phyloP scores from a whole-genome alignment of 179 eudicot genomes.

The Pouteria campechiana region DNA sequence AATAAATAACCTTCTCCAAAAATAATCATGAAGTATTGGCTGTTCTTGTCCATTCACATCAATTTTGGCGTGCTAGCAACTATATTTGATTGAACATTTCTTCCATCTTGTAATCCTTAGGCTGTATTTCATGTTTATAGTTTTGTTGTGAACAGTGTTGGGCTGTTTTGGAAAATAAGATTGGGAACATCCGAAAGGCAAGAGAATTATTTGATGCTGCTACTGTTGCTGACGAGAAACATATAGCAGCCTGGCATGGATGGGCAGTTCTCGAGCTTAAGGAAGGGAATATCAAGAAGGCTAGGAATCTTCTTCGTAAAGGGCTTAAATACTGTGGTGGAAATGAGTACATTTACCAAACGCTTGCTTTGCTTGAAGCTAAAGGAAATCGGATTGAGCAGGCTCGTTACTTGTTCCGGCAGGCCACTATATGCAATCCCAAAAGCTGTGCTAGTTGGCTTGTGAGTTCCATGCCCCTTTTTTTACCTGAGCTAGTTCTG shows the following conservation, averaged over 20 bases:
- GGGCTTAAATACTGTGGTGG: constrained; percentile 80
- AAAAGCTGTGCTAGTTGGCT: constrained; percentile 99
- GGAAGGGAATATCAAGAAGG: constrained; percentile 80
- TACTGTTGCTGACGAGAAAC: constrained; percentile 93
- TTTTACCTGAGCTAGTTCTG: no score
- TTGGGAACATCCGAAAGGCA: constrained; percentile 76
- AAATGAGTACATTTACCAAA: constrained; percentile 86
- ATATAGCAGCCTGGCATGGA: constrained; percentile 97
- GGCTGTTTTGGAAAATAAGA: constrained; percentile 83
- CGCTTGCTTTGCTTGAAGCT: constrained; percentile 88
- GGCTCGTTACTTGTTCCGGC: constrained; percentile 80
- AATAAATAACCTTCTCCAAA: no score
- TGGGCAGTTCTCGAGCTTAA: constrained; percentile 94
- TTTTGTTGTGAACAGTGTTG: constrained; percentile 83
- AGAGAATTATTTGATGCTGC: constrained; percentile 91
- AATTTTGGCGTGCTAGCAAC: no score
- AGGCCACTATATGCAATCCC: constrained; percentile 86
- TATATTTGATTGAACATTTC: no score
- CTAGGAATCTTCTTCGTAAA: constrained; percentile 74
- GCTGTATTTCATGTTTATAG: no score
- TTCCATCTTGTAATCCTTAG: no score
- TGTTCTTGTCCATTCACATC: no score
- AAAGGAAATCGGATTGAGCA: constrained; percentile 75
- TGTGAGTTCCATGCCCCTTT: constrained; percentile 32
- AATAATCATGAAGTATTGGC: no score